Evolutionary conservation across 345 rosid species (phyloP).

Genomic region (Kandelia obovata): DNA sequence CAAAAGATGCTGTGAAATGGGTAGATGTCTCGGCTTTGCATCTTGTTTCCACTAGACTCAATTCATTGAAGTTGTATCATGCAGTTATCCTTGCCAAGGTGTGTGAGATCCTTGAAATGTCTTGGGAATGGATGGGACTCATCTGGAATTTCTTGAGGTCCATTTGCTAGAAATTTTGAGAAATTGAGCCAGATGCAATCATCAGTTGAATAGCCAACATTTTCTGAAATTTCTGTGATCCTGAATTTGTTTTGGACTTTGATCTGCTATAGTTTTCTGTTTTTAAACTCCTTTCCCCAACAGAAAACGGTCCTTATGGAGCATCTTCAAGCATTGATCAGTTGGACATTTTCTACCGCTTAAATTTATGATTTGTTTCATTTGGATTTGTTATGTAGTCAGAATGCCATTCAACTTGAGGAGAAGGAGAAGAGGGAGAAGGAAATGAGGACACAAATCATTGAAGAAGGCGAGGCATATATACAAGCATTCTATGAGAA

Average conservation of each 20-base stretch:
- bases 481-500: slow-evolving; percentile 30
- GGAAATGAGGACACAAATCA: slow-evolving; percentile 34
- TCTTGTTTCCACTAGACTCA: neutral
- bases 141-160: neutral
- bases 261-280: neutral
- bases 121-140: neutral
- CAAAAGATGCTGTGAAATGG: neutral
- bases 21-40: neutral
- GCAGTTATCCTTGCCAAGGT: neutral
- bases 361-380: neutral
- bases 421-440: slow-evolving; percentile 35
- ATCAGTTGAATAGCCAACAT: neutral
- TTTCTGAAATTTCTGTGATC: neutral
- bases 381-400: slow-evolving; percentile 14
- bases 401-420: slow-evolving; percentile 29
- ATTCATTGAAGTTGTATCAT: neutral
- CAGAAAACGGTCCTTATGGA: neutral
- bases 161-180: neutral
- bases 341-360: neutral
- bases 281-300: neutral
- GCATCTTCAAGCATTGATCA: neutral
- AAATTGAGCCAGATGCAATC: neutral
- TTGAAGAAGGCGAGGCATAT: slow-evolving; percentile 29
- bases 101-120: neutral
- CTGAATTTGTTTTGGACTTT: neutral